phyloP scores from a whole-genome alignment of 2,329 filamentous ascomycete genomes.

The Talaromyces sp. region DNA sequence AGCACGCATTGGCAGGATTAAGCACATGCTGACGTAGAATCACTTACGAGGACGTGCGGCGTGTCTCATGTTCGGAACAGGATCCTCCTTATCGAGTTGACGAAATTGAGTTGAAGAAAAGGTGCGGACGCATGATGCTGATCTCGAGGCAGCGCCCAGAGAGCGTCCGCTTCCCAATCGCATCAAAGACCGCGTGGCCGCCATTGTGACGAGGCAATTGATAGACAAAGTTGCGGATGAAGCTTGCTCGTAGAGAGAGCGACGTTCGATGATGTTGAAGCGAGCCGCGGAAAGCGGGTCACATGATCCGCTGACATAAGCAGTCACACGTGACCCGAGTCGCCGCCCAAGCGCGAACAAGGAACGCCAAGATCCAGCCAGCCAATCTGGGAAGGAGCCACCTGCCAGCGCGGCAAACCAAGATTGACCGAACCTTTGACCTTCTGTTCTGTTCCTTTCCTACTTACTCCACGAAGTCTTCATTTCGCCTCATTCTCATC shows the following conservation, averaged over 20 bases:
- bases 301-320: constrained; percentile 17
- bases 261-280: constrained; percentile 17
- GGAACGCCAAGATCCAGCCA: constrained; percentile 6
- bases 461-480: not conserved
- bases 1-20: not conserved
- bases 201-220: constrained; percentile 37
- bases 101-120: constrained; percentile 44
- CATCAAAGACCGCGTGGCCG: constrained; percentile 47
- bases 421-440: constrained; percentile 14
- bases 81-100: constrained; percentile 41
- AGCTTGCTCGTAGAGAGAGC: not conserved
- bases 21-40: not conserved
- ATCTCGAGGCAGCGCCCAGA: constrained; percentile 36
- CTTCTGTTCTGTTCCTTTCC: constrained; percentile 21
- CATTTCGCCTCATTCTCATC: constrained; percentile 21
- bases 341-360: constrained; percentile 4
- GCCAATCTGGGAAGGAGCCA: constrained; percentile 14
- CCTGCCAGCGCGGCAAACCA: constrained; percentile 23
- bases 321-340: constrained; percentile 8
- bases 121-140: constrained; percentile 35
- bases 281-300: constrained; percentile 13
- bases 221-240: constrained; percentile 7
- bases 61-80: constrained; percentile 62
- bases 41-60: constrained; percentile 54
- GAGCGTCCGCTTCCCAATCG: constrained; percentile 44